A percentile compares a stretch with the other conserved stretches of the same genome.
These are phyloP conservation scores for Paraurostyla sp. DNA, from an alignment of 73 alveolate species.

Conservation along the genomic window DNA sequence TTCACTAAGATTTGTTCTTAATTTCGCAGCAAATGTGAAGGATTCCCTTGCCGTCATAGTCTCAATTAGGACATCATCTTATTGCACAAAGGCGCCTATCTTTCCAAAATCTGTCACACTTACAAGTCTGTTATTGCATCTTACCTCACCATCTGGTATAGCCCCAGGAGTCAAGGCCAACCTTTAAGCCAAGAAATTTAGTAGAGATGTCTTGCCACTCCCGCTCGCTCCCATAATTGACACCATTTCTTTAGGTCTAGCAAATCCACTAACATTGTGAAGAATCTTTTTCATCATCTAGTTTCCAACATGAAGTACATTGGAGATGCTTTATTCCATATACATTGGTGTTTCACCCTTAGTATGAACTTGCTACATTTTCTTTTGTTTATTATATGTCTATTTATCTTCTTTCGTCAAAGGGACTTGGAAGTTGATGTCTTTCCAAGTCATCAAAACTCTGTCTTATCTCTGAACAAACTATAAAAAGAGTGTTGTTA, in stretches of 20 bases:
- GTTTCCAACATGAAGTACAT: neutral
- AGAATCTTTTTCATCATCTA: constrained; percentile 10
- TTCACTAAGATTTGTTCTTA: constrained; percentile 51
- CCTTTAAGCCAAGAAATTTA: constrained; percentile 69
- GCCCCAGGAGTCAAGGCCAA: constrained; percentile 48
- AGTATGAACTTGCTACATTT: neutral
- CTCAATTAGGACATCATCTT: constrained; percentile 68
- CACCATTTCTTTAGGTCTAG: constrained; percentile 62
- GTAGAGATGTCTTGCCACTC: constrained; percentile 74
- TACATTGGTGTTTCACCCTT: neutral
- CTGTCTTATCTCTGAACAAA: constrained; percentile 39
- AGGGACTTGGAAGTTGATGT: constrained; percentile 53
- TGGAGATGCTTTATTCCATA: neutral
- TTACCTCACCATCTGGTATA: constrained; percentile 49
- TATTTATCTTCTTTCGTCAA: constrained; percentile 32
- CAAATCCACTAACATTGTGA: constrained; percentile 54
- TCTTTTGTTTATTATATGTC: neutral
- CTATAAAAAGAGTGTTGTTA: no score
- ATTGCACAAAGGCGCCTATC: constrained; percentile 71
- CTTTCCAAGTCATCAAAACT: constrained; percentile 54
- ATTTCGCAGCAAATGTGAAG: constrained; percentile 67
- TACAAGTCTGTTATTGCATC: constrained; percentile 56
- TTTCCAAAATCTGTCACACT: constrained; percentile 55
- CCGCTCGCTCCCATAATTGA: constrained; percentile 80
- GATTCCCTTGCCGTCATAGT: constrained; percentile 74